Conservation (phyloP, 2,329 filamentous ascomycete genomes). For the Cordyceps javanica region DNA sequence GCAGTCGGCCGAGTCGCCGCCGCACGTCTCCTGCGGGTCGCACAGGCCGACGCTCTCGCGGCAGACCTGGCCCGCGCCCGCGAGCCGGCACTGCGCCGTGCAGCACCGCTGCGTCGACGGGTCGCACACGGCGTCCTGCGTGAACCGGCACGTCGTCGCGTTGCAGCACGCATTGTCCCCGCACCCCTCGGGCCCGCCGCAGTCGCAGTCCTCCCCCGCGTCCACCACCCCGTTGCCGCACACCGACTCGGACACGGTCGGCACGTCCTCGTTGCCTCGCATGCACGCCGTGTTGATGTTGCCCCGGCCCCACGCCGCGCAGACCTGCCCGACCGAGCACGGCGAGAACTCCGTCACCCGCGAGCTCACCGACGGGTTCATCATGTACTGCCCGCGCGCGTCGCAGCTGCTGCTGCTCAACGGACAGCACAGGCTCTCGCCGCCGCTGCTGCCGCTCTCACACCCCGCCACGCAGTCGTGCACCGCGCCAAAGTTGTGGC, state of each 20-base stretch:
- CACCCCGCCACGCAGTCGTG: slow-evolving; percentile 73
- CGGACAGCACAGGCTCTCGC: slow-evolving; percentile 59
- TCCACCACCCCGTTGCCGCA: slow-evolving; percentile 93
- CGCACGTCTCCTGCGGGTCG: slow-evolving; percentile 72
- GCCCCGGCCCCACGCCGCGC: slow-evolving; percentile 67
- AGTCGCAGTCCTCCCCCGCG: slow-evolving; percentile 80
- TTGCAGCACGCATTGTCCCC: slow-evolving; percentile 68
- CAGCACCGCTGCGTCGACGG: slow-evolving; percentile 68
- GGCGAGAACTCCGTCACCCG: slow-evolving; percentile 69
- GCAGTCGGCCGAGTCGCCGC: slow-evolving; percentile 60
- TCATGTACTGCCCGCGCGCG: slow-evolving; percentile 68
- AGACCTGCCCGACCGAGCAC: slow-evolving; percentile 82
- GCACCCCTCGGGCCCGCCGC: slow-evolving; percentile 65
- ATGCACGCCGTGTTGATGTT: slow-evolving; percentile 68
- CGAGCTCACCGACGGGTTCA: slow-evolving; percentile 75
- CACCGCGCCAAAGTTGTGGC: slow-evolving; percentile 81
- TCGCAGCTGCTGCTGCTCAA: slow-evolving; percentile 58
- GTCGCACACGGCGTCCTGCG: slow-evolving; percentile 63
- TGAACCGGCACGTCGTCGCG: slow-evolving; percentile 72
- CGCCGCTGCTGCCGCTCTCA: slow-evolving; percentile 35
- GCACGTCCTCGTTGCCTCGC: slow-evolving; percentile 67
- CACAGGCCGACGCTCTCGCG: slow-evolving; percentile 66
- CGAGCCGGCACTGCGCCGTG: slow-evolving; percentile 54
- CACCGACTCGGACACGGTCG: slow-evolving; percentile 67
- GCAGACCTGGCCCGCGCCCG: slow-evolving; percentile 61